Conservation (phyloP, 495 filamentous ascomycete species). For the Daldinia grandis region DNA sequence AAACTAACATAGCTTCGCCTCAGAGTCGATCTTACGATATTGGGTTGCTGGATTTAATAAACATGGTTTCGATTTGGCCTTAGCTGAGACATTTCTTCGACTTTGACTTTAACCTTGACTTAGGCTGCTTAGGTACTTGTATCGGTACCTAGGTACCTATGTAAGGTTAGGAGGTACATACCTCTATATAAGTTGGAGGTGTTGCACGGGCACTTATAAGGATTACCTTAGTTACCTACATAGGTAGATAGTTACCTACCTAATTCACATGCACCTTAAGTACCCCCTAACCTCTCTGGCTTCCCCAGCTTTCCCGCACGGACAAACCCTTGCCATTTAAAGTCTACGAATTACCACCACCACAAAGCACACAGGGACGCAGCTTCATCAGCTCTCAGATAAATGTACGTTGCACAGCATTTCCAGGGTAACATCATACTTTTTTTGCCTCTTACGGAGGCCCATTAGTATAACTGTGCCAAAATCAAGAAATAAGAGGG, state of each 20-base stretch:
- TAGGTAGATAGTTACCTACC: no score
- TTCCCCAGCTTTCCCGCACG: slow-evolving; percentile 16
- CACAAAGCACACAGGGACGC: background rate
- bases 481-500: no score
- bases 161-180: no score
- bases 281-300: no score
- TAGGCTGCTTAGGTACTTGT: no score
- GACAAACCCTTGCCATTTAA: background rate
- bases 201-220: background rate
- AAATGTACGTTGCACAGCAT: slow-evolving; percentile 1
- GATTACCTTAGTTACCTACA: no score
- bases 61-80: background rate
- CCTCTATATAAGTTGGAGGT: slow-evolving; percentile 3
- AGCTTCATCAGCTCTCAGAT: background rate
- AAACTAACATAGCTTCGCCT: slow-evolving; percentile 20
- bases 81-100: background rate
- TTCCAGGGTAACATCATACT: background rate
- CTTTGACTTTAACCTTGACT: no score
- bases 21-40: slow-evolving; percentile 33
- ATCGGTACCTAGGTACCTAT: background rate
- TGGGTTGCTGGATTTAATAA: slow-evolving; percentile 15
- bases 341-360: no score
- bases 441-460: no score
- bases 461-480: no score
- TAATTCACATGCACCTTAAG: no score